phyloP scores from a whole-genome alignment of 768 basidiomycete species.

The Boletus coccyginus region DNA sequence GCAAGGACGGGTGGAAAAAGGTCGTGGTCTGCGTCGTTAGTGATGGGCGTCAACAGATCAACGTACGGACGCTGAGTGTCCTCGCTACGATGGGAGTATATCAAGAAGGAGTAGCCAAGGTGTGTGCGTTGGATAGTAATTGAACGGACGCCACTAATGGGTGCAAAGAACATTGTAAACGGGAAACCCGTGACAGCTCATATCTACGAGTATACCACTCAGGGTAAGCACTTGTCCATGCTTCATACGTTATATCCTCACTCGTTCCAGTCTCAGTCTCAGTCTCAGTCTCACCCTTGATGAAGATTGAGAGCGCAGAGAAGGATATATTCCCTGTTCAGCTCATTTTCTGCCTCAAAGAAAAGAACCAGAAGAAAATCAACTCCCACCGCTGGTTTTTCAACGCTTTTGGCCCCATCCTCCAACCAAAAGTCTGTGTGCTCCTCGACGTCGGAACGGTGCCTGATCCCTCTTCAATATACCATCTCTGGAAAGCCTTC shows the following conservation, averaged over 20 bases:
- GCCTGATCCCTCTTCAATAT: slow-evolving; percentile 86
- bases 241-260: slow-evolving; percentile 6
- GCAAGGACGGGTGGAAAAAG: slow-evolving; percentile 98
- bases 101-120: slow-evolving; percentile 91
- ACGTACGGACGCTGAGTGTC: slow-evolving; percentile 76
- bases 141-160: slow-evolving; percentile 1
- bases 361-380: slow-evolving; percentile 95
- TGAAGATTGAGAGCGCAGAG: slow-evolving; percentile 79
- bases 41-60: slow-evolving; percentile 84
- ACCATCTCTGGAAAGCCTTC: slow-evolving; percentile 94
- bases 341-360: slow-evolving; percentile 88
- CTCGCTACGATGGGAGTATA: slow-evolving; percentile 93
- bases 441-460: slow-evolving; percentile 85
- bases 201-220: slow-evolving; percentile 93
- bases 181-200: slow-evolving; percentile 83
- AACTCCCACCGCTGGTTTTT: slow-evolving; percentile 96
- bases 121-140: slow-evolving; percentile 24
- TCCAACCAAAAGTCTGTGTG: slow-evolving; percentile 91
- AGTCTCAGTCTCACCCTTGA: slow-evolving; percentile 76
- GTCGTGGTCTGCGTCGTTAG: slow-evolving; percentile 92
- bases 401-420: slow-evolving; percentile 79
- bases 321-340: slow-evolving; percentile 86
- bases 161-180: slow-evolving; percentile 64
- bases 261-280: slow-evolving; percentile 41
- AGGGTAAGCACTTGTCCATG: slow-evolving; percentile 45